Percentiles rank a stretch among this genome's conserved stretches.
phyloP scores from a whole-genome alignment of 2,329 filamentous ascomycete species.

The Trichothecium sympodiale region DNA sequence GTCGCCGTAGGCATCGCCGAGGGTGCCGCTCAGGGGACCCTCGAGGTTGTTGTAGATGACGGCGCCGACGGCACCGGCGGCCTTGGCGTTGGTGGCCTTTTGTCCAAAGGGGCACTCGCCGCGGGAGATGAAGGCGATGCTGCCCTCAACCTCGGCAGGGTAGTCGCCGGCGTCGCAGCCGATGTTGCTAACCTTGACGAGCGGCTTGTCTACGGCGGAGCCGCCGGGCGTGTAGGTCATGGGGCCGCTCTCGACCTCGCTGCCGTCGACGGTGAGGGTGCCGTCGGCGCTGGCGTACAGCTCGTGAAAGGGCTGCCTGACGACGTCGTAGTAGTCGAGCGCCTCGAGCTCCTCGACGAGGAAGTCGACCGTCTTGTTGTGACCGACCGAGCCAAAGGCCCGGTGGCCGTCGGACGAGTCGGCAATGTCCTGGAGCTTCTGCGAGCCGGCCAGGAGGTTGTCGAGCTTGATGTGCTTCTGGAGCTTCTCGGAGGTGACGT shows the following conservation, averaged over 20 bases:
- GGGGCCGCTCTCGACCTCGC: constrained; percentile 13
- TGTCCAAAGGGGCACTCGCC: constrained; percentile 46
- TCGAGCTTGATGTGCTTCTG: constrained; percentile 26
- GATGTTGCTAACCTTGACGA: constrained; percentile 37
- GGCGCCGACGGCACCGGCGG: constrained; percentile 43
- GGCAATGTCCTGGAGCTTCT: constrained; percentile 33
- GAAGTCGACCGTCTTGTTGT: constrained; percentile 35
- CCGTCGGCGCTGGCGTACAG: constrained; percentile 21
- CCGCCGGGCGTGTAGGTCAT: constrained; percentile 42
- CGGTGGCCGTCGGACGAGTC: constrained; percentile 29
- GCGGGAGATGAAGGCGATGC: constrained; percentile 48
- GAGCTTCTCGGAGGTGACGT: constrained; percentile 25
- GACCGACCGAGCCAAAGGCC: constrained; percentile 30
- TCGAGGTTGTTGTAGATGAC: constrained; percentile 53
- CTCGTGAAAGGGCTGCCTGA: constrained; percentile 32
- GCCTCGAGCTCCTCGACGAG: constrained; percentile 26
- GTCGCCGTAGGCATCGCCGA: constrained; percentile 33
- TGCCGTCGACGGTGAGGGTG: constrained; percentile 18
- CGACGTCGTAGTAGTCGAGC: constrained; percentile 29
- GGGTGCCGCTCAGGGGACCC: constrained; percentile 39
- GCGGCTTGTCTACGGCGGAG: constrained; percentile 23
- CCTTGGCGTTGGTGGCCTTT: constrained; percentile 45
- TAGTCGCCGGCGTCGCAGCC: constrained; percentile 44
- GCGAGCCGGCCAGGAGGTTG: constrained; percentile 28
- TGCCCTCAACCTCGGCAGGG: constrained; percentile 37